Base-by-base conservation (phyloP, 2,329 filamentous ascomycete species). In the Ceratocystis variospora region DNA sequence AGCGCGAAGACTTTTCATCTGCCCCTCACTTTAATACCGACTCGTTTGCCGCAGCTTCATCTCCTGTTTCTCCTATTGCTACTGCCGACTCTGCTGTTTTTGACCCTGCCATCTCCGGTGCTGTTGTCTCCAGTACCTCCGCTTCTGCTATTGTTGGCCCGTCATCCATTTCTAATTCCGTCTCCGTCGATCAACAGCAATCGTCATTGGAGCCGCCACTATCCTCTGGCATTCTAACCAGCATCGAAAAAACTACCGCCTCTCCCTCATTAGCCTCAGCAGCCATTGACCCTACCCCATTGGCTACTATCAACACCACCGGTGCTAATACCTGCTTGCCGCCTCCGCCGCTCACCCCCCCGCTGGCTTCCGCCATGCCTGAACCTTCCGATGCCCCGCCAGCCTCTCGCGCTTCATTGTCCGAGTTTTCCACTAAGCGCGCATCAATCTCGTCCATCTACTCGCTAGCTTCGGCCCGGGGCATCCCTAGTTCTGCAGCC, bases 401-500 rank as follows among this genome's bases (percentile, higher is more conserved):
- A 69, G 75, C 75, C 61, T 72, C 77, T 50, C 77, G 77, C 64
- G 77, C 78, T 22, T 82, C 82, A 12, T 74, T 79, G 67, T 80
- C 80, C 17, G 80, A 82, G 22, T 71, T 74, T 25, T 78, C 86
- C 48, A 78, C 78, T 57, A 87, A 89, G 71, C 84, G 88, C 63
- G 79, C 88, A 73, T 91, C 88, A 28, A 81, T 87, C 68, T 89
- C 87, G 6, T 92, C 88, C 0, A 77, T 89, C 63, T 87, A 88
- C 72, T 90, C 87, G 41, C 76, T 88, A 28, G 82, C 83, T 57
- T 88, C 86, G 5, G 82, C 79, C 64, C 81, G 81, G 59, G 80
- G 79, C 41, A 77, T 79, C 33, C 74, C 77, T 66, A 81, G 80
- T 69, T 80, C 81, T 19, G 77, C 80, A 41, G 77, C 77, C 19